Base-by-base conservation (phyloP, 2,329 filamentous ascomycete genomes). In the Verticillium nubilum region DNA sequence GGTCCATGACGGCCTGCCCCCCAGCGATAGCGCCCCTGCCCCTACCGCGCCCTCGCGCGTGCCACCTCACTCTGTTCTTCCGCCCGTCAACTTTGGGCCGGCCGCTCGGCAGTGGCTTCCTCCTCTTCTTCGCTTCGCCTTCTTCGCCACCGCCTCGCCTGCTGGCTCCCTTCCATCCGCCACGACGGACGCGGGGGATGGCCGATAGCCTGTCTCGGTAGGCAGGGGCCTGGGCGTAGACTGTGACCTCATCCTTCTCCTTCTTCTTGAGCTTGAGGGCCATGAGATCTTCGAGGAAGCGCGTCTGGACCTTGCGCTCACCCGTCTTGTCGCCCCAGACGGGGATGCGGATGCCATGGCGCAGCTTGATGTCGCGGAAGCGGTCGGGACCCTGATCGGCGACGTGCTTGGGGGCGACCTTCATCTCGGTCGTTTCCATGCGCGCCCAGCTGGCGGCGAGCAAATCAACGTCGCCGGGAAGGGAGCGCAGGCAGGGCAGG, bases 381-480 rank as follows among this genome's bases (percentile, higher is more conserved):
- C 69, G 65, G 54, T 75, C 73, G n/a, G 64, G 62, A 29, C 66
- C 62, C 13, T 66, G 69, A 27, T 71, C 67, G 1, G 27, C 27
- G 27, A 23, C 28, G 3, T 72, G 63, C 37, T 76, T 80, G 23
- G 80, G 78, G 54, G 80, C 78, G 15, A 92, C 72, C 37, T 83
- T 79, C 61, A 85, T 85, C 63, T 88, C 86, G 31, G 78, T 83
- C 13, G 89, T 89, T 53, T 89, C 77, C 60, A 96, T 83, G 60
- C 90, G 86, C 10, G 87, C 83, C 56, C 85, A 84, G 62, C 87
- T 88, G 35, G 86, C 84, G n/a, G 84, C 88, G 3, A 96, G 76
- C 4, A 96, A 78, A 68, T 93, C 89, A 37, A 91, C 86, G 26
- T 84, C 81, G 25, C 82, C 78, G 31, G 75, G 77, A 27, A 84